Conservation (phyloP, 192 early-diverging fungal genomes). For the Bifiguratus adelaidae region DNA sequence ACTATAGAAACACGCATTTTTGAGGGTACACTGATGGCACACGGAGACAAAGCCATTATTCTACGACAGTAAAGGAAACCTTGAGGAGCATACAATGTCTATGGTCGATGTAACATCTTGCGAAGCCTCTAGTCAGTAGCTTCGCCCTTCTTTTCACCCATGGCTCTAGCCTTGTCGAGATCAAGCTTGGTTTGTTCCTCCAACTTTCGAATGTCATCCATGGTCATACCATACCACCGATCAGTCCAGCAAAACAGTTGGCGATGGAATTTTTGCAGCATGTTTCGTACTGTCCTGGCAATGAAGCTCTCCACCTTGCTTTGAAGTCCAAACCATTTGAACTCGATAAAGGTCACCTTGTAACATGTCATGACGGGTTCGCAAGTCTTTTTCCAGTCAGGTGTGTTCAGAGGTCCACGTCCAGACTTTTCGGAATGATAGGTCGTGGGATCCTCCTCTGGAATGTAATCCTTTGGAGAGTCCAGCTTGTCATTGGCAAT, state of each 20-base stretch:
- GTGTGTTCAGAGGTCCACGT: constrained; percentile 50
- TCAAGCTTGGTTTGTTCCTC: constrained; percentile 60
- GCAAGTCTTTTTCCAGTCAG: constrained; percentile 47
- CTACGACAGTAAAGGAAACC: too few relatives aligned
- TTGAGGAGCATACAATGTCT: too few relatives aligned
- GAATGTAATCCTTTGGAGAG: constrained; percentile 32
- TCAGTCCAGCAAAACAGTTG: constrained; percentile 74
- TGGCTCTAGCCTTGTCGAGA: constrained; percentile 23
- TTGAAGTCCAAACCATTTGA: constrained; percentile 66
- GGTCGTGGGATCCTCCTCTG: constrained; percentile 53
- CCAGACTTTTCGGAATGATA: constrained; percentile 54
- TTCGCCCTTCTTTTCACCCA: too few relatives aligned
- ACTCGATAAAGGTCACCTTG: constrained; percentile 68
- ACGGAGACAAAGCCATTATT: too few relatives aligned
- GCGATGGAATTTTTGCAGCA: constrained; percentile 63
- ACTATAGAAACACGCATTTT: too few relatives aligned
- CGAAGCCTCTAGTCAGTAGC: too few relatives aligned
- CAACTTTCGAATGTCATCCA: constrained; percentile 53
- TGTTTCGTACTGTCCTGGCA: constrained; percentile 36
- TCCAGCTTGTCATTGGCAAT: constrained; percentile 53
- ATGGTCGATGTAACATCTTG: too few relatives aligned
- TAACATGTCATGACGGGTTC: constrained; percentile 77
- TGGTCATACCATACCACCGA: constrained; percentile 64
- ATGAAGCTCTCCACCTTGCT: constrained; percentile 54
- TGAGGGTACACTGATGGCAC: too few relatives aligned